Evolutionary conservation across 306 rosid species (phyloP), one percentile per base, ranked within the genome.

Genomic region (Sindora glabra): DNA sequence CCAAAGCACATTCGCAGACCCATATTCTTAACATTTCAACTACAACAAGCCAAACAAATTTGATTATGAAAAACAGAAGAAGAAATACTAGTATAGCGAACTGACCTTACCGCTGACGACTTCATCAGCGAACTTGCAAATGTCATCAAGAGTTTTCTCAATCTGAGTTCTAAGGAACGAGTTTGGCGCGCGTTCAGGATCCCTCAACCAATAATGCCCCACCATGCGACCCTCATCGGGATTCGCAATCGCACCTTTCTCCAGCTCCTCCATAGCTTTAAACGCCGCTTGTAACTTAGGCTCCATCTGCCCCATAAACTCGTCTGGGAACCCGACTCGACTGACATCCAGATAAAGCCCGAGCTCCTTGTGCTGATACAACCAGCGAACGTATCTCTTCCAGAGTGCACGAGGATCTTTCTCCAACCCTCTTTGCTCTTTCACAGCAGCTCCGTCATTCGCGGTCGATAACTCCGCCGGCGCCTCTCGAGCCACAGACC

Each of bases 21-120:
- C 22, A 52, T 45, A 16, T 38, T 38, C 41, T 23, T 13, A 13
- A 47, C n/a, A n/a, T n/a, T n/a, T n/a, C n/a, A 39, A 24, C 25
- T 17, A 27, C 26, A 18, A 5, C n/a, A n/a, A n/a, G n/a, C 18
- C 12, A 44, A 42, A 41, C 0, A 5, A 21, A n/a, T 34, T 34
- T 24, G 22, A 48, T 7, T 2, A 5, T 12, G 11, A 12, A 1
- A 6, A 10, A 48, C 9, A n/a, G 9, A 6, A 8, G 1, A 5
- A 45, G 29, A 3, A n/a, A n/a, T n/a, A n/a, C n/a, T n/a, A n/a
- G n/a, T n/a, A n/a, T n/a, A n/a, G n/a, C 15, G 41, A 62, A 81
- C 88, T 82, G 44, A 92, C 98, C 98, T 88, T 88, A 81, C 95
- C 94, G 48, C 83, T 67, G 89, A 88, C 69, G 95, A 92, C 73